Evolutionary conservation across 768 basidiomycete genomes (phyloP).

Genomic region (Amylocystis lapponica): DNA sequence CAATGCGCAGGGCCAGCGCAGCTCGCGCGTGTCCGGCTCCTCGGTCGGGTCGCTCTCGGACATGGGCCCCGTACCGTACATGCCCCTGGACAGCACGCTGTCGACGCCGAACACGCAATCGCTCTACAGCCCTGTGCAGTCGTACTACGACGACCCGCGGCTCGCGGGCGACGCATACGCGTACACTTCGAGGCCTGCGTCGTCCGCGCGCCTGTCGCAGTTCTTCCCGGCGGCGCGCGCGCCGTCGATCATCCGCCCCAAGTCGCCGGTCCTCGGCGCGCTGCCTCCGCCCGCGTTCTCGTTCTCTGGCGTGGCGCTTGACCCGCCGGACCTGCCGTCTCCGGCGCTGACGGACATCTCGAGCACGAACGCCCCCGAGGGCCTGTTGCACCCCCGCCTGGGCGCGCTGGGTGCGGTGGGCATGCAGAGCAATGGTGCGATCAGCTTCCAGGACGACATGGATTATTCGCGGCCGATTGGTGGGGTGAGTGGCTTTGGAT

Average conservation of each 20-base stretch:
- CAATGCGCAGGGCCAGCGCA: too few species aligned
- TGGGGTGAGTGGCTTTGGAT: constrained; percentile 15
- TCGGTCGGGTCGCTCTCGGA: background rate
- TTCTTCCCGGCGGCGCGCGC: background rate
- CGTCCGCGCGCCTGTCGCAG: too few species aligned
- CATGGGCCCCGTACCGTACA: background rate
- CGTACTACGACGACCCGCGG: too few species aligned
- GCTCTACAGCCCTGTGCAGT: background rate
- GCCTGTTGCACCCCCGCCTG: constrained; percentile 18
- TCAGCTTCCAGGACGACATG: constrained; percentile 23
- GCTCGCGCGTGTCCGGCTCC: constrained; percentile 3
- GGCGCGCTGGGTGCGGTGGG: constrained; percentile 8
- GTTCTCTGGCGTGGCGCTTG: constrained; percentile 9
- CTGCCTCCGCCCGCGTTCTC: constrained; percentile 2
- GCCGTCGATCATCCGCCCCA: constrained; percentile 11
- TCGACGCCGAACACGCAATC: background rate
- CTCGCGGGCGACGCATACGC: too few species aligned
- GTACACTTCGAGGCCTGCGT: too few species aligned
- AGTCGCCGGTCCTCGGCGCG: constrained; percentile 10
- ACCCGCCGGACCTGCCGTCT: constrained; percentile 14
- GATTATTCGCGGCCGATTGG: constrained; percentile 24
- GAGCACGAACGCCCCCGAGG: constrained; percentile 15
- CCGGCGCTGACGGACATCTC: constrained; percentile 20
- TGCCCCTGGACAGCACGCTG: background rate
- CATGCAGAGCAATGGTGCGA: constrained; percentile 20